Evolutionary conservation across 345 rosid species (phyloP).

Genomic region (Erysimum cheiranthoides): DNA sequence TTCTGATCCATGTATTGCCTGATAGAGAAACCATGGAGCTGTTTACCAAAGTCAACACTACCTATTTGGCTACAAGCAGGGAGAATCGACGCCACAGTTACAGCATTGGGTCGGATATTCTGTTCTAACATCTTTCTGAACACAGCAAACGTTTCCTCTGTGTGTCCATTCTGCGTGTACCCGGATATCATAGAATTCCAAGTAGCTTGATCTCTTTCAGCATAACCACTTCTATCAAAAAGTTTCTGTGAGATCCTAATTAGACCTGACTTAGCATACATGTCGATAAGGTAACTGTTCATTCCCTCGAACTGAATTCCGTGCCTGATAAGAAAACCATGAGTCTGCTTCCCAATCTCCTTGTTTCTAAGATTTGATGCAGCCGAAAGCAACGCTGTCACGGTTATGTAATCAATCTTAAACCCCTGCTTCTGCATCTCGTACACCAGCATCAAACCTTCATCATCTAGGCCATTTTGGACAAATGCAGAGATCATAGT

Average conservation of each 20-base stretch:
- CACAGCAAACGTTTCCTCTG: slow-evolving; percentile 61
- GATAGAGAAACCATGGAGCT: slow-evolving; percentile 78
- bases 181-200: slow-evolving; percentile 95
- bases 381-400: slow-evolving; percentile 77
- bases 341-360: slow-evolving; percentile 78
- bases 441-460: slow-evolving; percentile 78
- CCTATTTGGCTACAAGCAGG: slow-evolving; percentile 79
- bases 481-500: slow-evolving; percentile 83
- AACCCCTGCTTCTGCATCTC: slow-evolving; percentile 89
- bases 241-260: slow-evolving; percentile 55
- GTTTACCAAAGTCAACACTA: slow-evolving; percentile 69
- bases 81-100: slow-evolving; percentile 75
- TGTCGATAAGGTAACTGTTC: slow-evolving; percentile 80
- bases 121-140: slow-evolving; percentile 68
- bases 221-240: slow-evolving; percentile 49
- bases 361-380: slow-evolving; percentile 81
- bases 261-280: slow-evolving; percentile 86
- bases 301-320: slow-evolving; percentile 73
- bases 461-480: slow-evolving; percentile 82
- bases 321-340: slow-evolving; percentile 77
- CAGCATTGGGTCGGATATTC: slow-evolving; percentile 67
- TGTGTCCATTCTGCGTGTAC: slow-evolving; percentile 69
- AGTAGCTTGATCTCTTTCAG: slow-evolving; percentile 71
- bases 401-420: slow-evolving; percentile 70
- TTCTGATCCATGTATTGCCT: slow-evolving; percentile 67